Percentiles rank a stretch among this genome's conserved stretches.
phyloP scores from a whole-genome alignment of 306 rosid species.

The Mimosa bimucronata region DNA sequence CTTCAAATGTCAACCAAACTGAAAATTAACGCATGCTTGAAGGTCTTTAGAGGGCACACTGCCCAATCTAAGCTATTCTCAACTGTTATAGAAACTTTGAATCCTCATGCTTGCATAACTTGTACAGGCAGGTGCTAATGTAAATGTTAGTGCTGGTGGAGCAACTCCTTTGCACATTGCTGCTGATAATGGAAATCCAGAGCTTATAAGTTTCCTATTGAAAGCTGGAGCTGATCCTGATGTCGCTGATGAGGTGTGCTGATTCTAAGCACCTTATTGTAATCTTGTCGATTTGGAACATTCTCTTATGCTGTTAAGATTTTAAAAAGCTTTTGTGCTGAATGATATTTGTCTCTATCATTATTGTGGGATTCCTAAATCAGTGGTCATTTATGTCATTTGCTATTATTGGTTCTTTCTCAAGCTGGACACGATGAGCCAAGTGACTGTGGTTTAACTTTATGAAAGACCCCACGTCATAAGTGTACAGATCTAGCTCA shows the following conservation, averaged over 20 bases:
- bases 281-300: slow-evolving; percentile 19
- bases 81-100: slow-evolving; percentile 44
- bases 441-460: not conserved
- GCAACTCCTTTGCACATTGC: slow-evolving; percentile 94
- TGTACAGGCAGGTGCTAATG: slow-evolving; percentile 83
- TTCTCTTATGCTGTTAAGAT: not conserved
- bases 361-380: not conserved
- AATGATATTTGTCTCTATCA: too few relatives aligned
- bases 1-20: slow-evolving; percentile 1
- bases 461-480: not conserved
- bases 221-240: slow-evolving; percentile 91
- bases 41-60: slow-evolving; percentile 7
- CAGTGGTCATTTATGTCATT: not conserved
- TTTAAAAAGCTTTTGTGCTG: not conserved
- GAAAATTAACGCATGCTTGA: slow-evolving; percentile 15
- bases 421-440: not conserved
- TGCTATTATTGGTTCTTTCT: not conserved
- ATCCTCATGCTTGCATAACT: slow-evolving; percentile 36
- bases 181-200: slow-evolving; percentile 71
- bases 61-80: not conserved
- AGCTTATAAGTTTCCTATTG: slow-evolving; percentile 68
- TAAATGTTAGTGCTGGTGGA: slow-evolving; percentile 88
- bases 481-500: not conserved
- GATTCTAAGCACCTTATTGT: not conserved
- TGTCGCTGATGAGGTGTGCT: slow-evolving; percentile 72